Percentiles rank a stretch among this genome's conserved stretches.
These are phyloP conservation scores for Ceratocystis harringtonii DNA, from an alignment of 2,329 filamentous ascomycete species.

Conservation along the genomic window DNA sequence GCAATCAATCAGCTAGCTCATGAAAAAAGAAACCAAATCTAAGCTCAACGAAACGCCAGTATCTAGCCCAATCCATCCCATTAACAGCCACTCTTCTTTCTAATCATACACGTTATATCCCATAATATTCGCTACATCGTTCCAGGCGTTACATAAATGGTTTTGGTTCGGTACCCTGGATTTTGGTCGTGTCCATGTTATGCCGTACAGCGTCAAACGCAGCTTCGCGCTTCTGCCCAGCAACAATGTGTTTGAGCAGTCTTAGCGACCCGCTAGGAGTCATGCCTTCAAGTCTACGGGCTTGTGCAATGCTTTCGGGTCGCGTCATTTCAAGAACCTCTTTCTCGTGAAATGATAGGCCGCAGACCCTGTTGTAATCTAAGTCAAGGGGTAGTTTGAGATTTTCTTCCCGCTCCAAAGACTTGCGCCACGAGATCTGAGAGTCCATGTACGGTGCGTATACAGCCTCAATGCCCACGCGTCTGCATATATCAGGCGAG, in stretches of 20 bases:
- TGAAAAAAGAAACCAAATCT: not conserved
- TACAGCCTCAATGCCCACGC: constrained; percentile 65
- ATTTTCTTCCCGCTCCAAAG: constrained; percentile 62
- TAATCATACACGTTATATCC: constrained; percentile 1
- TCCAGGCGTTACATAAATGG: not conserved
- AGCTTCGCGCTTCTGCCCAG: constrained; percentile 11
- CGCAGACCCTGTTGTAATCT: constrained; percentile 58
- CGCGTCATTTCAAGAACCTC: constrained; percentile 51
- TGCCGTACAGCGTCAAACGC: constrained; percentile 11
- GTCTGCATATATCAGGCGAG: constrained; percentile 42
- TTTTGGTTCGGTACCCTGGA: not conserved
- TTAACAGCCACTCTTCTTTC: not conserved
- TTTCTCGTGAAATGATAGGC: constrained; percentile 68
- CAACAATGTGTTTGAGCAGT: constrained; percentile 45
- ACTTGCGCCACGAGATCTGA: constrained; percentile 50
- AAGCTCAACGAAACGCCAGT: constrained; percentile 1
- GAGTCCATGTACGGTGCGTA: constrained; percentile 77
- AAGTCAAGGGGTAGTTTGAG: constrained; percentile 57
- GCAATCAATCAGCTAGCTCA: not conserved
- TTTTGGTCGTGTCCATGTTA: not conserved
- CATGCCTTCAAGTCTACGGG: constrained; percentile 68
- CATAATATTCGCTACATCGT: not conserved
- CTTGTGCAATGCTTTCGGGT: constrained; percentile 80
- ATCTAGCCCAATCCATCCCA: not conserved
- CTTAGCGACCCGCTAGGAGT: constrained; percentile 45